Evolutionary conservation across 257 asterid genomes (phyloP), one percentile per base, ranked within the genome.

Genomic region (Cruciata laevipes): DNA sequence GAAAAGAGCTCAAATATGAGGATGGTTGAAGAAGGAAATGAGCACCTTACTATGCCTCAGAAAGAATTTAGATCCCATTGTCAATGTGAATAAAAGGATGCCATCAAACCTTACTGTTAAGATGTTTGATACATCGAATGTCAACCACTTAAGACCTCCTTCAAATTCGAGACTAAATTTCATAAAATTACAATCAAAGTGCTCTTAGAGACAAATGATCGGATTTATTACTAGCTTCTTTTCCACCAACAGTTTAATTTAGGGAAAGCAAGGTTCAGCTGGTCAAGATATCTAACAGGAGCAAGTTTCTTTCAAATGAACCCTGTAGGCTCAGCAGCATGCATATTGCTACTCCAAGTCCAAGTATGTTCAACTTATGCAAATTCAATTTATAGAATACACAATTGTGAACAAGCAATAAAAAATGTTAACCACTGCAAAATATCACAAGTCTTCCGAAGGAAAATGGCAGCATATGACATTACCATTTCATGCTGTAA

Each of bases 401-500:
- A 30, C 38, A 7, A 53, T 24, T 8, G 12, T 10, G 58, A 5
- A 63, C 23, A 35, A 35, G 66, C 30, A 33, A 21, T 4, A 33
- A 24, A 51, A 27, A 12, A 6, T 3, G 51, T 6, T 21, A 17
- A 55, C 3, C n/a, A 1, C 11, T 17, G 59, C 37, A 44, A 14
- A n/a, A 31, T 9, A 30, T 37, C 59, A 59, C 27, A 24, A 25
- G 49, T 27, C 61, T 35, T 44, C 52, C 4, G 4, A 20, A 47
- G n/a, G 16, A 38, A 61, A 38, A 52, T 59, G 64, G 6, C 42
- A 58, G 67, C 51, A 16, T 57, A 56, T 47, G 38, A 69, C 49
- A 69, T 73, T 73, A 86, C 96, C 90, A 86, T 56, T 80, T 91
- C 94, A 71, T 75, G 82, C 65, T 73, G 76, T 66, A 84, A 71